A percentile compares a stretch with the other conserved stretches of the same genome.
Evolutionary conservation across 352 stramenopile species (phyloP).

Genomic region (Phytophthora tubulina): DNA sequence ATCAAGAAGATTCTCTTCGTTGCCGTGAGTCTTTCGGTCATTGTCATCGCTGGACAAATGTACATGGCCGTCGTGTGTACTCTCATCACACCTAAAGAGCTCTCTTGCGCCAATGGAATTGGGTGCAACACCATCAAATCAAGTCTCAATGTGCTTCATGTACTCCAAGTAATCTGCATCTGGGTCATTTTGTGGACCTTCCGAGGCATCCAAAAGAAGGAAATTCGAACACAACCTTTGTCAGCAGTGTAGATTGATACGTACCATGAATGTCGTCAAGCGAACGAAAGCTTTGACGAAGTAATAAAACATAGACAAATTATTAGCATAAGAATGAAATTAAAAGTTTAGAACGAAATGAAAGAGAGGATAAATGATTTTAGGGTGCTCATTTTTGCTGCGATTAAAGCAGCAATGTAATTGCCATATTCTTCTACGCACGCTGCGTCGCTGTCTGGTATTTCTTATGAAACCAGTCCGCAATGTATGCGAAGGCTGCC

Average conservation of each 20-base stretch:
- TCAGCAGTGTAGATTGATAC: conserved; percentile 14
- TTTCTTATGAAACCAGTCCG: conserved; percentile 88
- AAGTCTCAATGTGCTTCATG: conserved; percentile 42
- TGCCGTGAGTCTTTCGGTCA: conserved; percentile 24
- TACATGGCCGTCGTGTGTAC: conserved; percentile 45
- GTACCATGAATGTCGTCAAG: background rate
- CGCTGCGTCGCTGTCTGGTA: conserved; percentile 76
- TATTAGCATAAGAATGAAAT: background rate
- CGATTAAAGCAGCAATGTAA: conserved; percentile 4
- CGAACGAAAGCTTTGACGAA: conserved; percentile 5
- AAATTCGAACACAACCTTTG: conserved; percentile 12
- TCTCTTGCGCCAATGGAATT: conserved; percentile 62
- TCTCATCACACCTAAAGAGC: conserved; percentile 33
- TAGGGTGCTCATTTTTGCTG: background rate
- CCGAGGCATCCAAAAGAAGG: conserved; percentile 28
- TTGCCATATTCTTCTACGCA: conserved; percentile 34
- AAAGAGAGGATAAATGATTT: too few relatives aligned
- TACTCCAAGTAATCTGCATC: conserved; percentile 31
- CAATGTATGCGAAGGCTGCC: conserved; percentile 80
- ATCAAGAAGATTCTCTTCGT: conserved; percentile 40
- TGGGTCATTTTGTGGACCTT: conserved; percentile 42
- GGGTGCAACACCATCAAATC: conserved; percentile 47
- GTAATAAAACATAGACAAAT: conserved; percentile 14
- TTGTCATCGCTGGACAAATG: conserved; percentile 52
- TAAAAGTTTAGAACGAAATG: background rate